Percentiles rank a stretch among this genome's conserved stretches.
These are phyloP conservation scores for Exophiala sideris DNA, from an alignment of 2,329 filamentous ascomycete species.

Conservation along the genomic window DNA sequence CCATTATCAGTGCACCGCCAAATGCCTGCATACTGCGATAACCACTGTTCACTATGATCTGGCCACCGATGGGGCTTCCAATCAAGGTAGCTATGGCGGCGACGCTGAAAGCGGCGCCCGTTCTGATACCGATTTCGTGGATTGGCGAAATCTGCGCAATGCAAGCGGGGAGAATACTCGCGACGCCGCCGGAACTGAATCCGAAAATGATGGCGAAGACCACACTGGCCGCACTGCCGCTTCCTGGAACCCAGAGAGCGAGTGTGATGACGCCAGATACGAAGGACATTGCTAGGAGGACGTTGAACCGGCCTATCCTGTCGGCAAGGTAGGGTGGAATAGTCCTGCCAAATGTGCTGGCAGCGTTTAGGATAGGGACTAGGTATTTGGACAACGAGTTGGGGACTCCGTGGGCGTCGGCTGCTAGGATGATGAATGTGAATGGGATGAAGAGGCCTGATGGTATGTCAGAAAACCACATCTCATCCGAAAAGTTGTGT, in stretches of 20 bases:
- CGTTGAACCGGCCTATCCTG: slow-evolving; percentile 30
- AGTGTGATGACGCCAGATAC: slow-evolving; percentile 49
- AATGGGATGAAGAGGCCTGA: slow-evolving; percentile 35
- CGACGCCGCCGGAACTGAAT: slow-evolving; percentile 65
- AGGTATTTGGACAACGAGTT: slow-evolving; percentile 50
- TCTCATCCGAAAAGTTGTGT: no score
- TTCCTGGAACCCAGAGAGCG: slow-evolving; percentile 54
- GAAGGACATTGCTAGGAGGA: slow-evolving; percentile 33
- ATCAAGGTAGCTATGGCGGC: slow-evolving; percentile 63
- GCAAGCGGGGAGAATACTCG: slow-evolving; percentile 60
- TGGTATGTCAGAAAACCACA: slow-evolving; percentile 50
- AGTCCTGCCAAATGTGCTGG: slow-evolving; percentile 36
- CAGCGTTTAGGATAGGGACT: slow-evolving; percentile 53
- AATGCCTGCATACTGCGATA: slow-evolving; percentile 64
- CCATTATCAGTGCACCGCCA: slow-evolving; percentile 53
- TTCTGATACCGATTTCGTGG: slow-evolving; percentile 65
- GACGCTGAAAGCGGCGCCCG: slow-evolving; percentile 62
- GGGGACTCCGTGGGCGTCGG: slow-evolving; percentile 47
- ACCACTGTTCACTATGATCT: slow-evolving; percentile 48
- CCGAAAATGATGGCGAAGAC: slow-evolving; percentile 65
- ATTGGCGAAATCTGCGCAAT: slow-evolving; percentile 70
- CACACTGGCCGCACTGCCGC: slow-evolving; percentile 56
- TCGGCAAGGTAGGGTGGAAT: slow-evolving; percentile 34
- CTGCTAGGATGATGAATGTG: slow-evolving; percentile 28
- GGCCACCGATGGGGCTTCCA: slow-evolving; percentile 65